These are phyloP conservation scores for Backusella morwellensis DNA, from an alignment of 192 early-diverging fungal genomes.

Conservation along the genomic window DNA sequence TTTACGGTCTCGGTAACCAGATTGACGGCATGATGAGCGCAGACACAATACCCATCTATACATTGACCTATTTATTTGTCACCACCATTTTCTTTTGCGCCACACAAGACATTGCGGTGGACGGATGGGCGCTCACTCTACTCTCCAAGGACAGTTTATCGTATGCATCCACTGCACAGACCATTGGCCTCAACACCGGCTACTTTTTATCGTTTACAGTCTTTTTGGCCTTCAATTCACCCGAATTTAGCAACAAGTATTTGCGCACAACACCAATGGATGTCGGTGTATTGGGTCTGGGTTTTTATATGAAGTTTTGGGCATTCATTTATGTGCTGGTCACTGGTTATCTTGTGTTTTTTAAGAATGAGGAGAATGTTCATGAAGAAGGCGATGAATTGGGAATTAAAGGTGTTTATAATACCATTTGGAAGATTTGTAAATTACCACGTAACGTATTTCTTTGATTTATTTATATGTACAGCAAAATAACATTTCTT, in stretches of 20 bases:
- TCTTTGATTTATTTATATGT: background rate
- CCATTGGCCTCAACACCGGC: constrained; percentile 93
- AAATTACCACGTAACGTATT: constrained; percentile 66
- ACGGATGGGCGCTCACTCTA: constrained; percentile 92
- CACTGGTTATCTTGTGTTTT: constrained; percentile 78
- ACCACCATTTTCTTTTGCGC: constrained; percentile 90
- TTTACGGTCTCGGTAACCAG: constrained; percentile 74
- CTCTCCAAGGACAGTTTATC: constrained; percentile 89
- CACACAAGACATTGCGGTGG: constrained; percentile 83
- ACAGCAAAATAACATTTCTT: background rate
- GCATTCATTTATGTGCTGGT: constrained; percentile 84
- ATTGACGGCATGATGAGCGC: constrained; percentile 64
- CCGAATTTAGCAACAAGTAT: constrained; percentile 95
- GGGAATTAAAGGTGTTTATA: constrained; percentile 72
- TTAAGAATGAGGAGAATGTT: constrained; percentile 64
- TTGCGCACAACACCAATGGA: constrained; percentile 64
- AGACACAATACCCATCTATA: constrained; percentile 55
- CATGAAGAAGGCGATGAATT: constrained; percentile 53
- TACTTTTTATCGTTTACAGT: constrained; percentile 97
- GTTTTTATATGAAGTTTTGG: constrained; percentile 92
- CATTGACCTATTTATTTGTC: constrained; percentile 78
- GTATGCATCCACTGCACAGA: constrained; percentile 93
- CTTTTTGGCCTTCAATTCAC: constrained; percentile 93
- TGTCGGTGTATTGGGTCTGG: constrained; percentile 76
- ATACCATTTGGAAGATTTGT: constrained; percentile 88